A percentile compares a stretch with the other conserved stretches of the same genome.
These are phyloP conservation scores for Actinomortierella ambigua DNA, from an alignment of 371 early-diverging fungal species.

Conservation along the genomic window DNA sequence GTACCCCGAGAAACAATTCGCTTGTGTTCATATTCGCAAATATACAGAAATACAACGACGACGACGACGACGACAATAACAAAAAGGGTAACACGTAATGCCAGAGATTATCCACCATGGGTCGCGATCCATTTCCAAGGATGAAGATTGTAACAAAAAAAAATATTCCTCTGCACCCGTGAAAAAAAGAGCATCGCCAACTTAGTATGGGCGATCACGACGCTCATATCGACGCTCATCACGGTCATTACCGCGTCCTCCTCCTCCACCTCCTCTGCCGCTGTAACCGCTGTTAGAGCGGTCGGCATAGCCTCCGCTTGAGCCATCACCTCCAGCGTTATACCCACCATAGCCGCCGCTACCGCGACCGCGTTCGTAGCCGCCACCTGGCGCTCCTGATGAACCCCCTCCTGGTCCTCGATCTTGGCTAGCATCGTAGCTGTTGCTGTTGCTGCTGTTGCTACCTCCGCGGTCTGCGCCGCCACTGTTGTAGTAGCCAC, in stretches of 20 bases:
- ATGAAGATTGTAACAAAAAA: neutral
- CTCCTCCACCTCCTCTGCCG: constrained; percentile 27
- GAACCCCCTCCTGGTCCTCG: too few relatives aligned
- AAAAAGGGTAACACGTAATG: too few relatives aligned
- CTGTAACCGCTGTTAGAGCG: constrained; percentile 25
- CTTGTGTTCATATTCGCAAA: too few relatives aligned
- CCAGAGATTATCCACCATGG: neutral
- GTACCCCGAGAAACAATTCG: too few relatives aligned
- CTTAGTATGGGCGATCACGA: constrained; percentile 40
- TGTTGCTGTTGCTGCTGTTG: constrained; percentile 7
- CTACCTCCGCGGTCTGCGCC: constrained; percentile 9
- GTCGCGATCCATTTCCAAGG: neutral
- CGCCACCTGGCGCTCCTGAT: constrained; percentile 9
- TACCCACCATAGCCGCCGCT: neutral
- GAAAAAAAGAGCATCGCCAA: too few relatives aligned
- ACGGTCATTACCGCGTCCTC: constrained; percentile 26
- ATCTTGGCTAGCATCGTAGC: constrained; percentile 4
- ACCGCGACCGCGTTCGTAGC: constrained; percentile 21
- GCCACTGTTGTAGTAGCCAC: constrained; percentile 12
- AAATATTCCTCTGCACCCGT: too few relatives aligned
- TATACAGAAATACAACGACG: too few relatives aligned
- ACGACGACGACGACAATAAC: too few relatives aligned
- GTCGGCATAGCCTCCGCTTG: constrained; percentile 21
- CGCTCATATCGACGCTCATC: constrained; percentile 45
- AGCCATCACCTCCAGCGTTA: constrained; percentile 4